phyloP scores from a whole-genome alignment of 129 eudicot genomes.

The Pulicaria dysenterica region DNA sequence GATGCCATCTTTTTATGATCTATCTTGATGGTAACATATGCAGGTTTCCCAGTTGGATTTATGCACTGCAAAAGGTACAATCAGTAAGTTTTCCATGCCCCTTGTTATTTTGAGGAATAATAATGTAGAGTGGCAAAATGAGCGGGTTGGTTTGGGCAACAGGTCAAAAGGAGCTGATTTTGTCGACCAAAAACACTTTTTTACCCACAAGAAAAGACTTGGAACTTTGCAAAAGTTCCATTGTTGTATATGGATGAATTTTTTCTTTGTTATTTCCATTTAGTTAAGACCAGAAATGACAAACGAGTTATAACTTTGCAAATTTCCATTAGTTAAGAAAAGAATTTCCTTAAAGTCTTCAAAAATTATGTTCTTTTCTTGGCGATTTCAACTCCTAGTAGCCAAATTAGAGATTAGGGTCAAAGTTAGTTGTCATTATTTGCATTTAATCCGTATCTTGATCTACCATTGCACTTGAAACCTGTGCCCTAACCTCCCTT shows the following conservation, averaged over 20 bases:
- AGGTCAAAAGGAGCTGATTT: background rate
- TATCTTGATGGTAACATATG: conserved; percentile 78
- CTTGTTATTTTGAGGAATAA: background rate
- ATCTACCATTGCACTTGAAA: background rate
- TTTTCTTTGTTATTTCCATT: too few relatives aligned
- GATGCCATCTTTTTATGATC: conserved; percentile 65
- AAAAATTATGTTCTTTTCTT: background rate
- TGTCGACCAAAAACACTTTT: background rate
- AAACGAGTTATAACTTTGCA: too few relatives aligned
- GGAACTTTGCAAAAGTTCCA: too few relatives aligned
- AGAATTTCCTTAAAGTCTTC: too few relatives aligned
- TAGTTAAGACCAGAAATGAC: too few relatives aligned
- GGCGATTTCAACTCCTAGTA: background rate
- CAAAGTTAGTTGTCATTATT: background rate
- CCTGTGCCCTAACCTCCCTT: background rate
- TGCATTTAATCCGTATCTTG: background rate
- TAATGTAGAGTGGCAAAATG: background rate
- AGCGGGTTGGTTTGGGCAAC: background rate
- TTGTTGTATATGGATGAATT: too few relatives aligned
- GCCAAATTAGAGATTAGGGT: background rate
- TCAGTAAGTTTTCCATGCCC: conserved; percentile 16
- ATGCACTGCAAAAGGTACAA: conserved; percentile 56
- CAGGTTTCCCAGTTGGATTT: conserved; percentile 52
- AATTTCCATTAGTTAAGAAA: too few relatives aligned
- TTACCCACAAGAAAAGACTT: background rate